Evolutionary conservation across 2,329 filamentous ascomycete species (phyloP), one percentile per base, ranked within the genome.

Genomic region (Amylocarpus encephaloides): DNA sequence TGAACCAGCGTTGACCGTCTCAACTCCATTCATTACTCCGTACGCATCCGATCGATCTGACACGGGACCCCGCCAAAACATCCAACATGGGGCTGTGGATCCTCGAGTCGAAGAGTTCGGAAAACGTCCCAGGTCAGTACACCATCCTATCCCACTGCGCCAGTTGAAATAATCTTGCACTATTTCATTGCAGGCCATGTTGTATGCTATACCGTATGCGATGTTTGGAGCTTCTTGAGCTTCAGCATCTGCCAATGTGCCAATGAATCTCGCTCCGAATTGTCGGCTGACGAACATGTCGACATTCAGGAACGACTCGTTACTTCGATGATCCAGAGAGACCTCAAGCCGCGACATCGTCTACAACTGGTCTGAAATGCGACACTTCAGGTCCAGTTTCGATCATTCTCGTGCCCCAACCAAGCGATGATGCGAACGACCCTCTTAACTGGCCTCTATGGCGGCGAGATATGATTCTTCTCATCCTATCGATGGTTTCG

Each of bases 381-480:
- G 86, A 91, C 67, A 76, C 68, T 46, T 83, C 75, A 55, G 85
- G 86, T 32, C 72, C 75, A 15, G 68, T 76, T 15, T 80, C 83
- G 45, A 86, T 92, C 61, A 86, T 96, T 59, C 79, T 96, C 30
- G 85, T 94, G 5, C 92, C 92, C 5, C 92, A 96, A 64, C 92
- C 92, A 2, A 91, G 85, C 55, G 86, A 95, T 67, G 88, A 95
- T 66, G 88, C 88, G 3, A 92, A 94, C 66, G 91, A 96, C 68
- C 91, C 89, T 29, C 74, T 95, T 80, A 88, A 87, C 62, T 96
- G 90, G 91, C 86, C 90, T 18, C 68, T 95, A 53, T 92, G 87
- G 86, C 80, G 80, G 59, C 87, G 90, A 65, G 91, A 96, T 66
- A 60, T 86, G 47, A 90, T 93, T 64, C 85, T 90, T 54, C 73